These are phyloP conservation scores for Pseudocercospora pini-densiflorae DNA, from an alignment of 2,329 filamentous ascomycete species.

Conservation along the genomic window DNA sequence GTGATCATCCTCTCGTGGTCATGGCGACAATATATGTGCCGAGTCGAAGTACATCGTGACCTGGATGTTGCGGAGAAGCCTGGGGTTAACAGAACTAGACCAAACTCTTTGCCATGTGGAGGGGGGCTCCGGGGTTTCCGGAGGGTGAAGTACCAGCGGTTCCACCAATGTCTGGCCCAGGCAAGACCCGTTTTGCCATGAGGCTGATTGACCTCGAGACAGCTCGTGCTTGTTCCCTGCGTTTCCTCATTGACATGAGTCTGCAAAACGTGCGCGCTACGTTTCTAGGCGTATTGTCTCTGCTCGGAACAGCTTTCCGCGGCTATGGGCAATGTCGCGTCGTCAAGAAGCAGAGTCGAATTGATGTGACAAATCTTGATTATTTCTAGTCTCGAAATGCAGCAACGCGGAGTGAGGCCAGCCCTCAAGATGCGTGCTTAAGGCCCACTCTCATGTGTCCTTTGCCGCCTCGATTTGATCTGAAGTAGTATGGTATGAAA, in stretches of 20 bases:
- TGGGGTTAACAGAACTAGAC: not conserved
- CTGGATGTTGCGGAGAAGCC: not conserved
- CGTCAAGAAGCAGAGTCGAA: not conserved
- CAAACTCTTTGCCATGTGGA: conserved; percentile 7
- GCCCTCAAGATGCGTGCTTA: conserved; percentile 1
- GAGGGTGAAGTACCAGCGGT: not conserved
- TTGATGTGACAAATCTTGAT: not conserved
- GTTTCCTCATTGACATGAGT: no score
- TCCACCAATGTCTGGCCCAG: conserved; percentile 7
- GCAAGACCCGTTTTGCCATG: not conserved
- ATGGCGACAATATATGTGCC: conserved; percentile 1
- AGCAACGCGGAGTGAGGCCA: no score
- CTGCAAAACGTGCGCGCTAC: not conserved
- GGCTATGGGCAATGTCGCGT: not conserved
- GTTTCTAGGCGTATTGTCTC: not conserved
- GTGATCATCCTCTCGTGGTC: not conserved
- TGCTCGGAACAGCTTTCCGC: not conserved
- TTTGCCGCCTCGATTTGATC: conserved; percentile 59
- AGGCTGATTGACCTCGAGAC: not conserved
- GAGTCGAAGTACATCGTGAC: conserved; percentile 2
- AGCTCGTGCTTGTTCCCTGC: not conserved
- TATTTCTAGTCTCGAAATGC: not conserved
- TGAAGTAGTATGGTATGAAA: conserved; percentile 61
- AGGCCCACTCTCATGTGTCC: conserved; percentile 58
- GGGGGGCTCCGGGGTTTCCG: not conserved